phyloP scores from a whole-genome alignment of 345 rosid species.

The Salix exigua region DNA sequence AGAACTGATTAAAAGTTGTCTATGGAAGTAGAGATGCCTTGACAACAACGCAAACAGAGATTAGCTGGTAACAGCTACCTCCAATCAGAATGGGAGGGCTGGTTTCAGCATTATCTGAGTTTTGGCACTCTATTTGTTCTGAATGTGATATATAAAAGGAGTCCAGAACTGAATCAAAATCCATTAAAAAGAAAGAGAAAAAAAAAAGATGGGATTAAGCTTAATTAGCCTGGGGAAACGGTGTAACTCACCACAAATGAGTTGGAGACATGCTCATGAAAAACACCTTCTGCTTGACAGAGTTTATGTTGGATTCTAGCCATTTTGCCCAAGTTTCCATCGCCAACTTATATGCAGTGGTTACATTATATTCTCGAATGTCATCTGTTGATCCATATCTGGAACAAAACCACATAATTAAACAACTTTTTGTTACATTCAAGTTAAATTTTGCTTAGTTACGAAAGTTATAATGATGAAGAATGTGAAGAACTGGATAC shows the following conservation, averaged over 20 bases:
- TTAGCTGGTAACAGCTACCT: not conserved
- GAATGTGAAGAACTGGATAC: slow-evolving; percentile 1
- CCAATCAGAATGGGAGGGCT: not conserved
- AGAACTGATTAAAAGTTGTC: not conserved
- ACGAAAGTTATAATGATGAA: not conserved
- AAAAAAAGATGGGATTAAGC: not conserved
- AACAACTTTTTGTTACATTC: not conserved
- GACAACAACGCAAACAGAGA: not conserved
- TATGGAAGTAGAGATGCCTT: too few species aligned
- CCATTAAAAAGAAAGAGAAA: not conserved
- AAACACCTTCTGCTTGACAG: slow-evolving; percentile 65
- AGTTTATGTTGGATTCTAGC: slow-evolving; percentile 60
- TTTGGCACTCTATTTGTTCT: not conserved
- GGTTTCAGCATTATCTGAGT: not conserved
- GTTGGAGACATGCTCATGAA: slow-evolving; percentile 95
- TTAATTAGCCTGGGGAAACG: not conserved
- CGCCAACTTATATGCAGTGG: slow-evolving; percentile 67
- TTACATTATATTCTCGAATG: slow-evolving; percentile 60
- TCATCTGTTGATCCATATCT: slow-evolving; percentile 50
- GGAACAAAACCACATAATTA: slow-evolving; percentile 7
- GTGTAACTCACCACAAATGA: slow-evolving; percentile 62
- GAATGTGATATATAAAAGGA: not conserved
- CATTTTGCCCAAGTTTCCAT: slow-evolving; percentile 85
- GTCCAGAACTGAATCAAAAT: not conserved
- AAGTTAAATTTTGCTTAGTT: not conserved